A percentile compares a stretch with the other conserved stretches of the same genome.
Evolutionary conservation across 2,329 filamentous ascomycete species (phyloP).

Genomic region (Cytospora piceicola): DNA sequence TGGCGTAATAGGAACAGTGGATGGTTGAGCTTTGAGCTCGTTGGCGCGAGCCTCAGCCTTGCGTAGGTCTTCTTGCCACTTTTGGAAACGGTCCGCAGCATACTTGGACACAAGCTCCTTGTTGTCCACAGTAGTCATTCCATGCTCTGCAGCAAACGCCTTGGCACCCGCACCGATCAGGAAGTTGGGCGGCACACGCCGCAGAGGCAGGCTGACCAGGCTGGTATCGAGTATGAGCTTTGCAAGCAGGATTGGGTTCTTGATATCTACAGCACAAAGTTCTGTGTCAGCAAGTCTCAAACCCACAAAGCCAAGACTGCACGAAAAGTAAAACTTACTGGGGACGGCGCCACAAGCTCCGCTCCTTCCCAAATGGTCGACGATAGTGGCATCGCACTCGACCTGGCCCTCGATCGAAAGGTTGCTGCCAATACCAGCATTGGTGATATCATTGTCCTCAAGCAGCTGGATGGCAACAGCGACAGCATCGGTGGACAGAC

Average conservation of each 20-base stretch:
- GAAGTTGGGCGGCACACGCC: constrained; percentile 89
- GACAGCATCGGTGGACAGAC: constrained; percentile 82
- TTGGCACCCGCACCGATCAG: constrained; percentile 84
- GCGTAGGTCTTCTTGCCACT: constrained; percentile 75
- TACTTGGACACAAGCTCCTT: constrained; percentile 79
- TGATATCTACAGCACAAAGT: constrained; percentile 68
- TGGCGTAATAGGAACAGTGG: background rate
- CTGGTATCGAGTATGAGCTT: constrained; percentile 80
- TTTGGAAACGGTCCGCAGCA: constrained; percentile 75
- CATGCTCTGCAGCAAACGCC: constrained; percentile 81
- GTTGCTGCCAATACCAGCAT: constrained; percentile 95
- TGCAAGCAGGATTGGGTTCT: constrained; percentile 88
- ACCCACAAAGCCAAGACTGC: background rate
- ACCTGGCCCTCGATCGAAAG: constrained; percentile 87
- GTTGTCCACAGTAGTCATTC: constrained; percentile 73
- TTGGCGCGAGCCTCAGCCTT: constrained; percentile 42
- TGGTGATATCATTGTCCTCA: constrained; percentile 94
- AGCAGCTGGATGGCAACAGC: constrained; percentile 86
- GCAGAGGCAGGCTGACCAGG: constrained; percentile 75
- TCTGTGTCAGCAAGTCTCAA: background rate
- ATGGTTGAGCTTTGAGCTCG: background rate
- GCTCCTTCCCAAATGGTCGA: constrained; percentile 88
- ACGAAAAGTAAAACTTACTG: constrained; percentile 60
- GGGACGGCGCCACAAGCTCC: constrained; percentile 91
- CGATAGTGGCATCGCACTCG: constrained; percentile 91